Evolutionary conservation across 2,329 filamentous ascomycete species (phyloP), one percentile per base, ranked within the genome.

Genomic region (Colletotrichum horii): DNA sequence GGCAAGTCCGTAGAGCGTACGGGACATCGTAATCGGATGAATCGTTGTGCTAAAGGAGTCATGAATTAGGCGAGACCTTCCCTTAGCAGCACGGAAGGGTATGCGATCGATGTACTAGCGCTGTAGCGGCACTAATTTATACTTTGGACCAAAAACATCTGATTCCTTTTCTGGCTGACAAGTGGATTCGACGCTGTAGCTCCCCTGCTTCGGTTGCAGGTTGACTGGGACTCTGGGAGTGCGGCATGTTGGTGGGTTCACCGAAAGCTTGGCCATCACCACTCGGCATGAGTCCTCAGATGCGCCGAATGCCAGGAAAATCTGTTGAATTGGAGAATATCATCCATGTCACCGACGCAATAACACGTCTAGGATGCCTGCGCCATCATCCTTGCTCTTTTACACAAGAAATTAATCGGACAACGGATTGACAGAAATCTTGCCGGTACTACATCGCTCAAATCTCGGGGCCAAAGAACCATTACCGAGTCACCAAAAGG

Each of bases 271-370:
- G 19, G 38, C 9, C 19, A 43, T 43, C 38, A n/a, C 38, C 19
- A n/a, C 1, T 43, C 38, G 38, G 38, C 9, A 43, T 43, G 38
- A 43, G 38, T 6, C 38, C 19, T 19, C 38, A n/a, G 9, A 6
- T 43, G n/a, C 5, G 8, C 19, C 38, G 38, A 43, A 6, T 4
- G 38, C 38, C 2, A 11, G 38, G 38, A n/a, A 19, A n/a, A 19
- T 11, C 4, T 3, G 0, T 43, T 3, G 6, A n/a, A 43, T 6
- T n/a, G 1, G 1, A 6, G 38, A 43, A 2, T n/a, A 11, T 43
- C 38, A 12, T n/a, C 38, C 38, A n/a, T 43, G 38, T 6, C 9
- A 43, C 36, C 19, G 8, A 43, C 8, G 19, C 9, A 15, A 15
- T 6, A 43, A n/a, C 16, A n/a, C n/a, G 38, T n/a, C 19, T 43